Base-by-base conservation (phyloP, 1,284 basidiomycete species). In the Tilletia caries region DNA sequence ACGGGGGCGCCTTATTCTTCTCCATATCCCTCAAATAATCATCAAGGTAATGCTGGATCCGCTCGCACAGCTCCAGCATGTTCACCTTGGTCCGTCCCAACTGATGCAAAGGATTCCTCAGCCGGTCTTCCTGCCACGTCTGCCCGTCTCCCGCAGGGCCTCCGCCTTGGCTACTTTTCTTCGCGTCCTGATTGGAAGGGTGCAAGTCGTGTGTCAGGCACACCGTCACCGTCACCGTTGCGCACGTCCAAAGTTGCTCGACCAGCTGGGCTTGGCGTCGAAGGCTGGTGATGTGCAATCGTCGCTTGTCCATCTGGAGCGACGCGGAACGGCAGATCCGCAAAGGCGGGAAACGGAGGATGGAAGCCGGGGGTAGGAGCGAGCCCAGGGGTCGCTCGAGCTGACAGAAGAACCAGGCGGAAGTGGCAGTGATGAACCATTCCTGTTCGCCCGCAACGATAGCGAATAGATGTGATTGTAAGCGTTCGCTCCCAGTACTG, bases 351-450 rank as follows among this genome's bases (percentile, higher is more conserved):
- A 62, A 62, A 13, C 58, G 27, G 13, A 62, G 32, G 13, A 62
- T 62, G 13, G 58, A 62, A 8, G 58, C 58, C 5, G 58, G 58
- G 4, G 58, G 58, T 29, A 62, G 4, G 3, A 62, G 32, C 32
- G 29, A 37, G 58, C 58, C 58, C 13, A 62, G 33, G 8, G 58
- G 58, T 34, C 32, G 27, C 23, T 62, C 58, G 29, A 62, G 58
- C 33, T 62, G 58, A 34, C 58, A 62, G 58, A 62, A 62, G 58
- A 62, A 62, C 58, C 58, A 62, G 20, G 58, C 58, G 27, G 58
- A 13, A 29, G 32, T 62, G 58, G 58, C 58, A 8, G 58, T 62
- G 29, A 62, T 33, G 29, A 62, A 34, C 58, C 58, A 62, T 33
- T 62, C 58, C 58, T 62, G 48, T 50, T 41, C 8, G 37, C 10